phyloP scores from a whole-genome alignment of 495 filamentous ascomycete species.

The Talaromyces proteolyticus region DNA sequence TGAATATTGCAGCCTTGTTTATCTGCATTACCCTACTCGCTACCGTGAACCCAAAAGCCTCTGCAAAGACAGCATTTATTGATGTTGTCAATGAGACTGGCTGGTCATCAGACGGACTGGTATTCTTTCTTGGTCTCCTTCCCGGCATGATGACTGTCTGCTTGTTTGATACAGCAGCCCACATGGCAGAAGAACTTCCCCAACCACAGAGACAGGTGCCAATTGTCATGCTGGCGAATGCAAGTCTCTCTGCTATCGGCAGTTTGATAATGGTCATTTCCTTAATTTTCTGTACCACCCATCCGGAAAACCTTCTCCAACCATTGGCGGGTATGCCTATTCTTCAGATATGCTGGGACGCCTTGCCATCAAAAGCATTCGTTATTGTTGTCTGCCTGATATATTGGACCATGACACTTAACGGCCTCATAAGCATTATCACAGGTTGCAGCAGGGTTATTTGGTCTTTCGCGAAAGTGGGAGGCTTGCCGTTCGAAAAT shows the following conservation, averaged over 20 bases:
- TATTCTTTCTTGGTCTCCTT: slow-evolving; percentile 6
- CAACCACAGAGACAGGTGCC: slow-evolving; percentile 3
- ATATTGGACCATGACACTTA: not conserved
- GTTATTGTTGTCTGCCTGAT: not conserved
- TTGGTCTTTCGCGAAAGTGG: not conserved
- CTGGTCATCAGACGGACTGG: slow-evolving; percentile 5
- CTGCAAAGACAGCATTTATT: not conserved
- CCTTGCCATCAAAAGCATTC: not conserved
- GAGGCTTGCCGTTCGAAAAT: not conserved
- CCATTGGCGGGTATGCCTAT: too few species aligned
- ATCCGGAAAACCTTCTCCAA: too few species aligned
- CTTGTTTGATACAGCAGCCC: not conserved
- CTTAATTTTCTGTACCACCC: slow-evolving; percentile 1
- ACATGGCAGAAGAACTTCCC: slow-evolving; percentile 9
- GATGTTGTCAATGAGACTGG: slow-evolving; percentile 8
- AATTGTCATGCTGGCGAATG: slow-evolving; percentile 1
- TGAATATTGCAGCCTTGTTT: slow-evolving; percentile 5
- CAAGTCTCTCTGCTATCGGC: not conserved
- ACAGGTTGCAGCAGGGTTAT: not conserved
- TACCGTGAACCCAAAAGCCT: not conserved
- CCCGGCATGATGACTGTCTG: not conserved
- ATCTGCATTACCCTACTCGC: slow-evolving; percentile 4
- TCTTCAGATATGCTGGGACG: too few species aligned
- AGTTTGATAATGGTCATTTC: slow-evolving; percentile 2
- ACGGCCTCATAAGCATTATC: not conserved